These are phyloP conservation scores for Pilobolus umbonatus DNA, from an alignment of 192 early-diverging fungal genomes.

Conservation along the genomic window DNA sequence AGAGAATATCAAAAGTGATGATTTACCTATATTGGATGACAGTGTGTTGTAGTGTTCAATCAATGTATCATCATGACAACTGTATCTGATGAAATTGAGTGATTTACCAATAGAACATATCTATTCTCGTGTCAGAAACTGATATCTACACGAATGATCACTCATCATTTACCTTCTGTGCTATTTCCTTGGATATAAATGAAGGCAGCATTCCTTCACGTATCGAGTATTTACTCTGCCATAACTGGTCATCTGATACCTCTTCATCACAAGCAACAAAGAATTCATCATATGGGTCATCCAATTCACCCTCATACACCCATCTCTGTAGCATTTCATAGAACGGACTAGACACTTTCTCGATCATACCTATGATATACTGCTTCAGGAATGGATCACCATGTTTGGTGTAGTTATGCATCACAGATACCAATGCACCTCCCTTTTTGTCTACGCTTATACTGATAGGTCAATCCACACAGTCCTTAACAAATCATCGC, in stretches of 20 bases:
- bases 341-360: constrained; percentile 81
- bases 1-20: neutral
- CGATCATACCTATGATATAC: constrained; percentile 72
- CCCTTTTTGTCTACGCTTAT: constrained; percentile 51
- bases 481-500: neutral
- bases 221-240: constrained; percentile 77
- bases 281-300: constrained; percentile 90
- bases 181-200: constrained; percentile 69
- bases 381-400: constrained; percentile 86
- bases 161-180: constrained; percentile 62
- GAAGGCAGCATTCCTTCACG: constrained; percentile 79
- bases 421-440: constrained; percentile 64
- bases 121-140: constrained; percentile 26
- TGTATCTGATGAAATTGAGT: constrained; percentile 75
- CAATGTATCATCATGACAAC: constrained; percentile 52
- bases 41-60: constrained; percentile 20
- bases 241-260: constrained; percentile 66
- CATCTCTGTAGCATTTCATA: constrained; percentile 84
- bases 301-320: constrained; percentile 92
- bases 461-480: neutral
- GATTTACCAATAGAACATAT: constrained; percentile 84
- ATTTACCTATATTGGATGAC: neutral
- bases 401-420: constrained; percentile 82
- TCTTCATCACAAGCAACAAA: constrained; percentile 65
- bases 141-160: neutral